phyloP scores from a whole-genome alignment of 192 early-diverging fungal genomes.

The Diversispora epigaea region DNA sequence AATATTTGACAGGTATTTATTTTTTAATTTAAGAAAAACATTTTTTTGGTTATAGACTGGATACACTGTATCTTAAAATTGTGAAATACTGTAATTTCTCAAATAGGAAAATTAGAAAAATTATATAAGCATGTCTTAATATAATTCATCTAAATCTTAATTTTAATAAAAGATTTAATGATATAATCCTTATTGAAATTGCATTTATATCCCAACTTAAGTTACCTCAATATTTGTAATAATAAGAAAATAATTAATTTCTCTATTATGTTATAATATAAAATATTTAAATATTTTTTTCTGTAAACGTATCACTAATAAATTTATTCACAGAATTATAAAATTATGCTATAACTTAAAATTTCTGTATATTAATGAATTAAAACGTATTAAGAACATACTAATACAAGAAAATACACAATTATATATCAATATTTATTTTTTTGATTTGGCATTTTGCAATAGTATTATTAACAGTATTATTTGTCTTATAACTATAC shows the following conservation, averaged over 20 bases:
- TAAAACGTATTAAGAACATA: constrained; percentile 4
- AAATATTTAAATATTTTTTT: constrained; percentile 11
- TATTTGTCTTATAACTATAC: constrained; percentile 7
- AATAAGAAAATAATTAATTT: constrained; percentile 11
- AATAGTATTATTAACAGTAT: neutral
- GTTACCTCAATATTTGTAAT: constrained; percentile 11
- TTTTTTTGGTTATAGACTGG: too few relatives aligned
- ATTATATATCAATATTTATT: neutral
- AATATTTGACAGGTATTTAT: too few relatives aligned
- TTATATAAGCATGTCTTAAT: constrained; percentile 8
- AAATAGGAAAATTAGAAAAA: constrained; percentile 19
- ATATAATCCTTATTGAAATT: constrained; percentile 1
- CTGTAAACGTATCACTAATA: constrained; percentile 1
- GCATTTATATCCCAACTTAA: constrained; percentile 21
- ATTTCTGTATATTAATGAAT: constrained; percentile 15
- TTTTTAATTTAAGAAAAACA: too few relatives aligned
- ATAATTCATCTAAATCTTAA: constrained; percentile 18
- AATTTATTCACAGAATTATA: neutral
- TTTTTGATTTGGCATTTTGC: constrained; percentile 6
- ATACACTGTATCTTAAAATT: constrained; percentile 21
- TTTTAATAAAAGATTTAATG: neutral
- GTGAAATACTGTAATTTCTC: constrained; percentile 4
- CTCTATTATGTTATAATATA: constrained; percentile 16
- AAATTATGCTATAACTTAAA: neutral
- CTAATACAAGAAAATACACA: neutral